Evolutionary conservation across 2,329 filamentous ascomycete species (phyloP).

Genomic region (Mycosphaerella sp.): DNA sequence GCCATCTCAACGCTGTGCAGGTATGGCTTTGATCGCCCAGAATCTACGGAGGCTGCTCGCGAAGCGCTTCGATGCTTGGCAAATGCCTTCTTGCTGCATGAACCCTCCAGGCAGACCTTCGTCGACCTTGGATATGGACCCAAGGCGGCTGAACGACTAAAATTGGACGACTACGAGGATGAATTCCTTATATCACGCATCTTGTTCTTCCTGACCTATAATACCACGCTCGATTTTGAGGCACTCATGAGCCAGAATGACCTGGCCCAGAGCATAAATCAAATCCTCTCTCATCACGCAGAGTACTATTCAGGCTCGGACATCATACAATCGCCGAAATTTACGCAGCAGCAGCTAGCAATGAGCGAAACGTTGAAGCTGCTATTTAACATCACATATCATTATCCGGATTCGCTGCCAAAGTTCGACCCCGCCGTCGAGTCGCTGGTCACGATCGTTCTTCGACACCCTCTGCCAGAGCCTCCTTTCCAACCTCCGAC

Average conservation of each 20-base stretch:
- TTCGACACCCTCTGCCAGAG: constrained; percentile 51
- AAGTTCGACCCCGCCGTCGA: constrained; percentile 63
- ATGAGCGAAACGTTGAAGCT: constrained; percentile 79
- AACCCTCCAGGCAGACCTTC: constrained; percentile 63
- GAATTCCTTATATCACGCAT: constrained; percentile 80
- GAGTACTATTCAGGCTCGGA: constrained; percentile 41
- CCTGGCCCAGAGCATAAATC: constrained; percentile 59
- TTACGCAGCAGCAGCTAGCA: constrained; percentile 68
- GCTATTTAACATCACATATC: constrained; percentile 79
- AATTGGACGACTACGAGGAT: constrained; percentile 66
- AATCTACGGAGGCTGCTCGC: constrained; percentile 54
- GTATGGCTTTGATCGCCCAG: constrained; percentile 63
- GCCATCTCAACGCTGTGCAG: constrained; percentile 54
- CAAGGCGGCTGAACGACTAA: constrained; percentile 64
- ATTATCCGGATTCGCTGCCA: constrained; percentile 55
- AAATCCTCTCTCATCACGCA: constrained; percentile 62
- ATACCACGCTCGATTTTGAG: constrained; percentile 60
- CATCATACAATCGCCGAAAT: constrained; percentile 15
- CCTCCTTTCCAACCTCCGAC: constrained; percentile 69
- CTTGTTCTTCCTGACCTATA: constrained; percentile 73
- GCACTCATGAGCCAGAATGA: constrained; percentile 59
- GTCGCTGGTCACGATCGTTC: constrained; percentile 63
- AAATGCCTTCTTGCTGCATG: constrained; percentile 70
- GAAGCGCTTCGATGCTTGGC: constrained; percentile 77
- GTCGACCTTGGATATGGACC: constrained; percentile 62